These are phyloP conservation scores for Elaphomyces granulatus DNA, from an alignment of 495 filamentous ascomycete species.

Conservation along the genomic window DNA sequence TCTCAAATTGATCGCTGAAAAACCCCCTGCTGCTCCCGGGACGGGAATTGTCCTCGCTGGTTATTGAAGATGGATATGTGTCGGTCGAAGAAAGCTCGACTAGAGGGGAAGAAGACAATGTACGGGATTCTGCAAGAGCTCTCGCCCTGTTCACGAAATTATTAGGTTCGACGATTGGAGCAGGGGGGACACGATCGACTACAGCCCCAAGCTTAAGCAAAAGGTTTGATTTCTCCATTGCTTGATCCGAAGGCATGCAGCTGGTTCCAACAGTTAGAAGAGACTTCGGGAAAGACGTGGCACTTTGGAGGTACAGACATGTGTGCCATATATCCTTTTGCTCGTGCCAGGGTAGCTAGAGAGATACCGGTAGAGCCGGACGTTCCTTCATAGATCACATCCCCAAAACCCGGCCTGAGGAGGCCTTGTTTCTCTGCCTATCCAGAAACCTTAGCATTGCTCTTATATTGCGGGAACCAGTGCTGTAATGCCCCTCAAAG, in stretches of 20 bases:
- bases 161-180: slow-evolving; percentile 75
- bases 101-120: slow-evolving; percentile 20
- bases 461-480: too few species aligned
- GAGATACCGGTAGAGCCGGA: slow-evolving; percentile 92
- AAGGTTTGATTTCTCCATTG: slow-evolving; percentile 73
- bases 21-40: slow-evolving; percentile 43
- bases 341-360: slow-evolving; percentile 73
- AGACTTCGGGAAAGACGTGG: slow-evolving; percentile 5
- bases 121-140: slow-evolving; percentile 58
- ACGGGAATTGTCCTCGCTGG: slow-evolving; percentile 1
- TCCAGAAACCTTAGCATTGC: too few species aligned
- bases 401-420: slow-evolving; percentile 65
- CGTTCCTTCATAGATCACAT: slow-evolving; percentile 94
- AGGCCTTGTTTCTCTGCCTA: slow-evolving; percentile 67
- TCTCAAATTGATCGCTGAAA: slow-evolving; percentile 97
- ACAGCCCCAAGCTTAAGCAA: slow-evolving; percentile 80
- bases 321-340: slow-evolving; percentile 78
- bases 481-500: too few species aligned
- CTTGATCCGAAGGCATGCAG: slow-evolving; percentile 92
- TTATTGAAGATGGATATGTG: not conserved
- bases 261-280: too few species aligned
- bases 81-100: not conserved
- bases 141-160: slow-evolving; percentile 94
- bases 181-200: slow-evolving; percentile 77
- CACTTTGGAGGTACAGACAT: slow-evolving; percentile 44